phyloP scores from a whole-genome alignment of 2,329 filamentous ascomycete genomes.

The Fusarium nurragi region DNA sequence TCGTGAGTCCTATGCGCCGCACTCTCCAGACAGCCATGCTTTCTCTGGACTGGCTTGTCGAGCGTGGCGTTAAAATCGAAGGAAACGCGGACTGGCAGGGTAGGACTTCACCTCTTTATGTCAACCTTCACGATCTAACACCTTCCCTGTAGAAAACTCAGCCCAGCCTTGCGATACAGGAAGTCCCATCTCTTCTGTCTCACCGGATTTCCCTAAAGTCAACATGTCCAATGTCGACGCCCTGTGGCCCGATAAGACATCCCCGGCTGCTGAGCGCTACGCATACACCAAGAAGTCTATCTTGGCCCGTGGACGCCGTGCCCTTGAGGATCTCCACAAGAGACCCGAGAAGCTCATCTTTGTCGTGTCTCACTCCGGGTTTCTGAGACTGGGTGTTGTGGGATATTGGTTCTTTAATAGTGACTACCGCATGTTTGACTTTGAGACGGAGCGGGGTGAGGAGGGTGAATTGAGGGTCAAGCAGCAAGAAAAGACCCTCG shows the following conservation, averaged over 20 bases:
- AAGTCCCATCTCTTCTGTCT: slow-evolving; percentile 55
- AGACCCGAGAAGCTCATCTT: slow-evolving; percentile 70
- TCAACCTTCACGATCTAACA: background rate
- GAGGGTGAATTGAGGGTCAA: slow-evolving; percentile 49
- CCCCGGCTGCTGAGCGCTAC: slow-evolving; percentile 57
- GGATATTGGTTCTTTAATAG: slow-evolving; percentile 68
- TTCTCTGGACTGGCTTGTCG: slow-evolving; percentile 67
- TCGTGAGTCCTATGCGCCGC: slow-evolving; percentile 72
- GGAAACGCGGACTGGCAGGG: slow-evolving; percentile 73
- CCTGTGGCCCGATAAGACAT: slow-evolving; percentile 70
- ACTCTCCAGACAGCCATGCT: slow-evolving; percentile 71
- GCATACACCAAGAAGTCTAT: slow-evolving; percentile 63
- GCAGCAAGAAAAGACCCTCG: slow-evolving; percentile 56
- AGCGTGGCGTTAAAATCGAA: slow-evolving; percentile 62
- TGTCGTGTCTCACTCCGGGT: slow-evolving; percentile 72
- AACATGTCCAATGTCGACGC: slow-evolving; percentile 67
- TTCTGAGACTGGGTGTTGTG: slow-evolving; percentile 66
- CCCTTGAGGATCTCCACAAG: slow-evolving; percentile 59
- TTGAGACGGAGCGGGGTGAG: slow-evolving; percentile 46
- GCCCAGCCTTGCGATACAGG: slow-evolving; percentile 70
- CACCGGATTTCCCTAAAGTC: slow-evolving; percentile 62
- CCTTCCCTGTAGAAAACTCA: slow-evolving; percentile 57
- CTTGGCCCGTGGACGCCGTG: slow-evolving; percentile 62
- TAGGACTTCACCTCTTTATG: slow-evolving; percentile 41
- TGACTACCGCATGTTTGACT: slow-evolving; percentile 72